Percentiles rank a stretch among this genome's conserved stretches.
Conservation (phyloP, 2,329 filamentous ascomycete genomes). For the Huntiella omanensis region DNA sequence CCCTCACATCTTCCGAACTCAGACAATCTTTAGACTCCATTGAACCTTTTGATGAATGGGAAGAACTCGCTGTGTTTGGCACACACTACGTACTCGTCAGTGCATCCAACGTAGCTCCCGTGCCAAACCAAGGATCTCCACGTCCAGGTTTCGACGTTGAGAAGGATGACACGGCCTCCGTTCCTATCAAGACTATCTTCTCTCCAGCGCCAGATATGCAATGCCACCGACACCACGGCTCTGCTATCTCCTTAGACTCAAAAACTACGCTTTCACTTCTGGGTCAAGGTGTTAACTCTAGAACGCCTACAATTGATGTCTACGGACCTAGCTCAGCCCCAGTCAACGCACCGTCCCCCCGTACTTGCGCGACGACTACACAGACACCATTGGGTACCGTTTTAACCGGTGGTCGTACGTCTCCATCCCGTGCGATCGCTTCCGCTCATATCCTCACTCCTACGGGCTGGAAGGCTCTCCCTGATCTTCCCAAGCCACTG, state of each 20-base stretch:
- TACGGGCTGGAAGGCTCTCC: conserved; percentile 42
- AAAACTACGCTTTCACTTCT: neutral
- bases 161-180: neutral
- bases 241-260: neutral
- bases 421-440: conserved; percentile 46
- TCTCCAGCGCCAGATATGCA: neutral
- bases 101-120: conserved; percentile 21
- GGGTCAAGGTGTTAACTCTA: conserved; percentile 2
- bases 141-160: neutral
- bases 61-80: conserved; percentile 73
- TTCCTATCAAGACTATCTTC: neutral
- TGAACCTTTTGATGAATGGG: conserved; percentile 90
- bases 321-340: neutral
- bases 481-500: conserved; percentile 48
- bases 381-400: conserved; percentile 39
- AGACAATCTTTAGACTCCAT: conserved; percentile 45
- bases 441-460: conserved; percentile 61
- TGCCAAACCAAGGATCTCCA: neutral
- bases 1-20: conserved; percentile 42
- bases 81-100: conserved; percentile 68
- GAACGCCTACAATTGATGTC: neutral
- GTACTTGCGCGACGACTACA: conserved; percentile 65
- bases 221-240: conserved; percentile 6
- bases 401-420: conserved; percentile 60
- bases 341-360: conserved; percentile 21